A percentile compares a stretch with the other conserved stretches of the same genome.
These are phyloP conservation scores for Osmanthus fragrans DNA, from an alignment of 257 asterid species.

Conservation along the genomic window DNA sequence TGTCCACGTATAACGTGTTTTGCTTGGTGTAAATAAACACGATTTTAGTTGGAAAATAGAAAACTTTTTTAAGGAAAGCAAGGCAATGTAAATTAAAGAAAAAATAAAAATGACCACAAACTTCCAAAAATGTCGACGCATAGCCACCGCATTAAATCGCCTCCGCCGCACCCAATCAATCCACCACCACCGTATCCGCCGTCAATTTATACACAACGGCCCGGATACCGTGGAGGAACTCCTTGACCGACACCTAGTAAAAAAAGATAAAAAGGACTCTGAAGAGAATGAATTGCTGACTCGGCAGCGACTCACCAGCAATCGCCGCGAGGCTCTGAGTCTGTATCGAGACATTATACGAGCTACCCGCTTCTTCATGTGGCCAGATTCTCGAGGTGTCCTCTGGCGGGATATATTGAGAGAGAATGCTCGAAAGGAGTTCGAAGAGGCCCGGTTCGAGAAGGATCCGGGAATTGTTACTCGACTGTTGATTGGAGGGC, in stretches of 20 bases:
- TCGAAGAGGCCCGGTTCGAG: conserved; percentile 80
- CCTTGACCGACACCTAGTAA: conserved; percentile 72
- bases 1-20: not conserved
- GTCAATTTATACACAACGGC: conserved; percentile 64
- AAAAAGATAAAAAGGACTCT: conserved; percentile 44
- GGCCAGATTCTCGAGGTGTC: conserved; percentile 81
- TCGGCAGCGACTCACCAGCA: conserved; percentile 74
- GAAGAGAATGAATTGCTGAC: conserved; percentile 61
- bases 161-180: conserved; percentile 17
- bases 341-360: conserved; percentile 86
- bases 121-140: conserved; percentile 28
- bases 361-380: conserved; percentile 80
- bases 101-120: conserved; percentile 32
- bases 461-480: conserved; percentile 81
- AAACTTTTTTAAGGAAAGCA: not conserved
- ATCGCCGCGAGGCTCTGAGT: conserved; percentile 84
- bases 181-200: conserved; percentile 12
- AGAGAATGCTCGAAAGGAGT: conserved; percentile 90
- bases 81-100: not conserved
- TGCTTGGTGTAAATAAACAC: not conserved
- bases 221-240: conserved; percentile 94
- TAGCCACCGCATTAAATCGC: conserved; percentile 33
- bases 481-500: conserved; percentile 81
- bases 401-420: conserved; percentile 90
- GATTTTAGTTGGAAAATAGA: not conserved